Percentiles rank a stretch among this genome's conserved stretches.
Conservation (phyloP, 139 green algal species). For the Pleodorina starrii region DNA sequence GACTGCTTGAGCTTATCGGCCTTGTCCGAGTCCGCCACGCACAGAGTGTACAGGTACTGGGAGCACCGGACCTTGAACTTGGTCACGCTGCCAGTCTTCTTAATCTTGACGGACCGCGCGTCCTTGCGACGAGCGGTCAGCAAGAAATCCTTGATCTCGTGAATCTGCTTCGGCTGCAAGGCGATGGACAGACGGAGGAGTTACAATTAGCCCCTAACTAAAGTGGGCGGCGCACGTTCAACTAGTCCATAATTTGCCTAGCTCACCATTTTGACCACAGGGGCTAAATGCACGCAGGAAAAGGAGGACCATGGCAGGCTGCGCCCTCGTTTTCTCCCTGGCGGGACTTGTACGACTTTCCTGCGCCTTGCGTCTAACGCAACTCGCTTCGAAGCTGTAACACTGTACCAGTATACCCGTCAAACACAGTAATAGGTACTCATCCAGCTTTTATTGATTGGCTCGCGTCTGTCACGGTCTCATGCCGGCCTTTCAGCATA, state of each 20-base stretch:
- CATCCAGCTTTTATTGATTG: too few species aligned
- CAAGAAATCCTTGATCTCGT: constrained; percentile 99
- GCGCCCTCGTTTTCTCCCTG: not conserved
- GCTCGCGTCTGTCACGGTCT: too few species aligned
- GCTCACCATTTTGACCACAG: constrained; percentile 43
- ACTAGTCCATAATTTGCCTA: not conserved
- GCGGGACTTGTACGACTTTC: not conserved
- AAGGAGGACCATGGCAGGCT: not conserved
- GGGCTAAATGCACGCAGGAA: constrained; percentile 45
- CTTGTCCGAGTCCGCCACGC: constrained; percentile 97
- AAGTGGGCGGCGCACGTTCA: constrained; percentile 1
- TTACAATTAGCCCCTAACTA: not conserved
- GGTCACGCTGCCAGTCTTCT: constrained; percentile 94
- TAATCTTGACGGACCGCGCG: constrained; percentile 96
- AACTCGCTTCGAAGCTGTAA: too few species aligned
- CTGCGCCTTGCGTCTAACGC: too few species aligned
- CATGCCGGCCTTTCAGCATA: too few species aligned
- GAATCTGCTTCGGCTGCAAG: constrained; percentile 97
- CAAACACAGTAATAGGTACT: too few species aligned
- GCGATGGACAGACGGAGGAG: not conserved
- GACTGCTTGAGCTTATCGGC: constrained; percentile 99
- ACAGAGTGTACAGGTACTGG: constrained; percentile 99
- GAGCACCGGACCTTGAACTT: constrained; percentile 99
- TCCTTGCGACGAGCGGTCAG: constrained; percentile 98
- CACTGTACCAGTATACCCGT: too few species aligned